phyloP scores from a whole-genome alignment of 2,329 filamentous ascomycete genomes.

The Diplodia corticola region DNA sequence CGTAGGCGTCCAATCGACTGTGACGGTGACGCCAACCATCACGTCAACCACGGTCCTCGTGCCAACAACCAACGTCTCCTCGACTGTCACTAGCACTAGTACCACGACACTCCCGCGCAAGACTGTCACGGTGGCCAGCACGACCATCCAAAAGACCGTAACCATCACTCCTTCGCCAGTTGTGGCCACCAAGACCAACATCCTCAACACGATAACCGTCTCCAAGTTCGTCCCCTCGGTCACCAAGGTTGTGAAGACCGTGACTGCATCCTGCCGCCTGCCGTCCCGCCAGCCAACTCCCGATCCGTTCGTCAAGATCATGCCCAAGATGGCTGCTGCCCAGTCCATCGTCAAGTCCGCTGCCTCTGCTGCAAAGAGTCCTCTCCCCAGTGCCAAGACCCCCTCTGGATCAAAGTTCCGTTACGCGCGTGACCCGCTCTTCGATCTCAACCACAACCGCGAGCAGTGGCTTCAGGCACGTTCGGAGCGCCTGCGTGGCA shows the following conservation, averaged over 20 bases:
- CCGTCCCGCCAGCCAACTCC: conserved; percentile 27
- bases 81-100: conserved; percentile 28
- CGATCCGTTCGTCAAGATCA: conserved; percentile 34
- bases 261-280: conserved; percentile 36
- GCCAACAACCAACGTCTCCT: conserved; percentile 7
- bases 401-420: conserved; percentile 27
- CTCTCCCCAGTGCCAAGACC: conserved; percentile 24
- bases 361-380: conserved; percentile 12
- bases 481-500: conserved; percentile 29
- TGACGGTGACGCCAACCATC: conserved; percentile 27
- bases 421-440: conserved; percentile 19
- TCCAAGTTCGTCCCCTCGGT: conserved; percentile 28
- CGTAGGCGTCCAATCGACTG: conserved; percentile 39
- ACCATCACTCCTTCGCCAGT: conserved; percentile 30
- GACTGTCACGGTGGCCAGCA: conserved; percentile 29
- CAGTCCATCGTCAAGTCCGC: conserved; percentile 16
- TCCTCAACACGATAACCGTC: conserved; percentile 32
- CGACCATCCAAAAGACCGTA: conserved; percentile 30
- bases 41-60: not conserved
- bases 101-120: conserved; percentile 29
- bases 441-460: conserved; percentile 25
- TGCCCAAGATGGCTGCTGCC: conserved; percentile 30
- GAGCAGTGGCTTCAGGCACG: conserved; percentile 28
- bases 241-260: conserved; percentile 29
- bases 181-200: conserved; percentile 33